Percentiles rank a stretch among this genome's conserved stretches.
Evolutionary conservation across 2,329 filamentous ascomycete species (phyloP).

Genomic region (Fusarium goolgardi): DNA sequence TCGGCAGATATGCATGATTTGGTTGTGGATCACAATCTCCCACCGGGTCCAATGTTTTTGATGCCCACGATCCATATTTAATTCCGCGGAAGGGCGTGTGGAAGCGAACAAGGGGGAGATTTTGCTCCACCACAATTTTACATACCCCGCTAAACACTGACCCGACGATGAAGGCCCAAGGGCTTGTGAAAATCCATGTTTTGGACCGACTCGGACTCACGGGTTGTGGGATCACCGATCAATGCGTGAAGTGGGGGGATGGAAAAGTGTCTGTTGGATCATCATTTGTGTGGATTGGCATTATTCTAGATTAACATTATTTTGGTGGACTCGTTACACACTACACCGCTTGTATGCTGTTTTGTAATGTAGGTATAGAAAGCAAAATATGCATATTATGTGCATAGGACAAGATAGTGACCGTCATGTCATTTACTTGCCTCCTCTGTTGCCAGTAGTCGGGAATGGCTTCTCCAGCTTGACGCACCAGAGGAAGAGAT

Average conservation of each 20-base stretch:
- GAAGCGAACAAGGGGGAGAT: not conserved
- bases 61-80: not conserved
- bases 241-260: not conserved
- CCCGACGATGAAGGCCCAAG: not conserved
- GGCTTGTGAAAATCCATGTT: not conserved
- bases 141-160: not conserved
- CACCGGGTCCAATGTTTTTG: not conserved
- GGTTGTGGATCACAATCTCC: slow-evolving; percentile 1
- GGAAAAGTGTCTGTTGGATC: not conserved
- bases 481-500: slow-evolving; percentile 72
- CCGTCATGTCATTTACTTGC: slow-evolving; percentile 16
- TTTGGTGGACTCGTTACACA: slow-evolving; percentile 2
- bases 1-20: too few relatives aligned
- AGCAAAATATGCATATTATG: not conserved
- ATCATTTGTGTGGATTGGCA: slow-evolving; percentile 13
- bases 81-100: not conserved
- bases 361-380: not conserved
- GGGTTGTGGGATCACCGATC: not conserved
- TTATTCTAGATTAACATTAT: slow-evolving; percentile 25
- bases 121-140: slow-evolving; percentile 5
- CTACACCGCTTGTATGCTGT: not conserved
- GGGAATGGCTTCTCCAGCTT: slow-evolving; percentile 73
- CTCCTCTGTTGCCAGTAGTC: slow-evolving; percentile 53
- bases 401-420: not conserved
- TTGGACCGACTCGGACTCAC: not conserved